These are phyloP conservation scores for Termitomyces sp. DNA, from an alignment of 768 basidiomycete species.

Conservation along the genomic window DNA sequence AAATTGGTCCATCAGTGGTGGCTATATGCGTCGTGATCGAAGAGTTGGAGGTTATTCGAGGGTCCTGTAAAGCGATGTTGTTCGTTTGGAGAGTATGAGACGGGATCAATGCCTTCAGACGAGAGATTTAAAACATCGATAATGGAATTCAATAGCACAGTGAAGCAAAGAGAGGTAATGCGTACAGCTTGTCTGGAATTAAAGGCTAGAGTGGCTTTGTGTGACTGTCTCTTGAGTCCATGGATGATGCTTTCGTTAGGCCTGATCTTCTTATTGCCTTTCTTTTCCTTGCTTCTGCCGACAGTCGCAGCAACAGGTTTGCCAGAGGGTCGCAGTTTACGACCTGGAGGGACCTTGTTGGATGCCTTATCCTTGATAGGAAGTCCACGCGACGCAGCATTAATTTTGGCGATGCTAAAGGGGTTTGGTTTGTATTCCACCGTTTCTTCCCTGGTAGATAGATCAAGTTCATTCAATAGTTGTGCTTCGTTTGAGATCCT, in stretches of 20 bases:
- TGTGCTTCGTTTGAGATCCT: constrained; percentile 20
- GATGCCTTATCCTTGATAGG: neutral
- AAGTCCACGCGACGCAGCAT: constrained; percentile 52
- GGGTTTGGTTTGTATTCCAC: constrained; percentile 73
- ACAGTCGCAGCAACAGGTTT: neutral
- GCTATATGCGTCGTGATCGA: neutral
- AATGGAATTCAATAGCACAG: neutral
- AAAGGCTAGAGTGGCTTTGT: constrained; percentile 1
- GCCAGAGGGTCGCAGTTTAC: neutral
- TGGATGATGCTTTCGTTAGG: constrained; percentile 33
- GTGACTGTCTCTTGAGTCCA: constrained; percentile 41
- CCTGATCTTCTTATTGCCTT: neutral
- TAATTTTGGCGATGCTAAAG: constrained; percentile 78
- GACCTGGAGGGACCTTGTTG: neutral
- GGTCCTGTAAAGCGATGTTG: neutral
- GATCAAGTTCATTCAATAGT: constrained; percentile 50
- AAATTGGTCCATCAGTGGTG: neutral
- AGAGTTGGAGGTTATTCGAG: neutral
- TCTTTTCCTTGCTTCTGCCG: neutral
- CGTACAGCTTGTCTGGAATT: neutral
- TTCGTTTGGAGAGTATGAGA: neutral
- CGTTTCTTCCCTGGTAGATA: constrained; percentile 55
- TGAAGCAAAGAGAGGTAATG: neutral
- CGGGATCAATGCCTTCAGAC: neutral
- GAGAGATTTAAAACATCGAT: too few species aligned